Base-by-base conservation (phyloP, 176 grass and related monocot genomes). In the bread wheat (Triticum aestivum) region DNA sequence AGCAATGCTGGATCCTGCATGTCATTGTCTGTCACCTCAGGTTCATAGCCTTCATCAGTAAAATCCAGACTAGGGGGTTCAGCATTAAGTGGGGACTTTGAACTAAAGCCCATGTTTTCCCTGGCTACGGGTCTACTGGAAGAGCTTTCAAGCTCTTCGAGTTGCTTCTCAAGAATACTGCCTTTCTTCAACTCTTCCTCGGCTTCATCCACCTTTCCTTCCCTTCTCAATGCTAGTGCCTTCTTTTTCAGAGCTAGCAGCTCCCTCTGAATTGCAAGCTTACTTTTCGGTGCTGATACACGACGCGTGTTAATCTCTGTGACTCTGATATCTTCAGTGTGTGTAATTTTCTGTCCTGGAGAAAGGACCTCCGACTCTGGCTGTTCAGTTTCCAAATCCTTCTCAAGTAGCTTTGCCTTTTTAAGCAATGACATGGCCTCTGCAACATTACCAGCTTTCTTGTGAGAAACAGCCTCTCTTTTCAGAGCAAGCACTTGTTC, bases 211-310 rank as follows among this genome's bases (percentile, higher is more conserved):
- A 94, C 81, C 81, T 90, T 91, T 58, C 96, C 96, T 82, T 89
- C 96, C 86, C 96, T 90, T 87, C 96, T 95, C 82, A 98, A 92
- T 34, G 86, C 85, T 77, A 98, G 93, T 18, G 91, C 96, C 78
- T 83, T 90, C 86, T 96, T 98, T 87, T 98, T 98, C 81, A 98
- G 83, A 87, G 93, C 91, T 83, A 98, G 67, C 51, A 98, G 87
- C 81, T 98, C 93, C 89, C 79, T 92, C 78, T 98, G 96, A 83
- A 98, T 94, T 83, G 83, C 75, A 29, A 98, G 37, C 83, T 95
- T 98, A 86, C 85, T 95, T 91, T 92, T 98, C 78, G 83, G 85
- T 33, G 70, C 56, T 23, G 90, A 70, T 79, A 81, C 73, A 80
- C 77, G 59, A 84, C 27, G 75, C 10, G 69, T 41, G 32, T 77